These are phyloP conservation scores for Lentinula lateritia DNA, from an alignment of 768 basidiomycete species.

Conservation along the genomic window DNA sequence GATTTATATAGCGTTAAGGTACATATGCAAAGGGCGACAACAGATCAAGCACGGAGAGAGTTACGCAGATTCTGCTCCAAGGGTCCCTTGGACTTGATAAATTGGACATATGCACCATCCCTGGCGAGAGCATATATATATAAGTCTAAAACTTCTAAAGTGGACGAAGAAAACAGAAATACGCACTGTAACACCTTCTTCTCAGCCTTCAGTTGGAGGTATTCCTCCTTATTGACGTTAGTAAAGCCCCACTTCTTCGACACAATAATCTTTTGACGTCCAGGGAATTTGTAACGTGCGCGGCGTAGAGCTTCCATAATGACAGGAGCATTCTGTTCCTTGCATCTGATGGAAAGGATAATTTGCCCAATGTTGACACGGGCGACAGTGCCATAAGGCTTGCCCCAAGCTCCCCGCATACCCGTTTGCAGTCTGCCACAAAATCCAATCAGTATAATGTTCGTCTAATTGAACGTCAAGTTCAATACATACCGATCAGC, in stretches of 20 bases:
- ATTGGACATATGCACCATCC: slow-evolving; percentile 95
- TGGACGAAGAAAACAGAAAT: background rate
- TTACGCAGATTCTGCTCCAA: slow-evolving; percentile 82
- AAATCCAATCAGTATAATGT: background rate
- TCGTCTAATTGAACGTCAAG: too few relatives aligned
- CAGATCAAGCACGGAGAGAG: slow-evolving; percentile 65
- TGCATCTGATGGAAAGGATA: slow-evolving; percentile 83
- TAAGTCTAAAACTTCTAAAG: slow-evolving; percentile 1
- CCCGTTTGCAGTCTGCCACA: slow-evolving; percentile 76
- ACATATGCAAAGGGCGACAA: slow-evolving; percentile 4
- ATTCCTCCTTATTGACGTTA: slow-evolving; percentile 85
- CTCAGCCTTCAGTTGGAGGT: slow-evolving; percentile 81
- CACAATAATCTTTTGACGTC: slow-evolving; percentile 94
- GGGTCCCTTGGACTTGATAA: slow-evolving; percentile 83
- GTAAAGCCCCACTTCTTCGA: slow-evolving; percentile 99
- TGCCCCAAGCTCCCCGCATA: slow-evolving; percentile 99
- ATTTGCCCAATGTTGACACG: slow-evolving; percentile 97
- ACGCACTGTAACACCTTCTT: slow-evolving; percentile 87
- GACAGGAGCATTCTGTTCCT: slow-evolving; percentile 80
- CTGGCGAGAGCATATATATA: slow-evolving; percentile 26
- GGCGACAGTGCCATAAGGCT: slow-evolving; percentile 94
- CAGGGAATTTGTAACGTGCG: slow-evolving; percentile 99
- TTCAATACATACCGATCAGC: slow-evolving; percentile 75
- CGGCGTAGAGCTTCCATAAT: slow-evolving; percentile 97
- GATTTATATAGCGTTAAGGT: background rate